These are phyloP conservation scores for Phytophthora melonis DNA, from an alignment of 352 stramenopile species.

Conservation along the genomic window DNA sequence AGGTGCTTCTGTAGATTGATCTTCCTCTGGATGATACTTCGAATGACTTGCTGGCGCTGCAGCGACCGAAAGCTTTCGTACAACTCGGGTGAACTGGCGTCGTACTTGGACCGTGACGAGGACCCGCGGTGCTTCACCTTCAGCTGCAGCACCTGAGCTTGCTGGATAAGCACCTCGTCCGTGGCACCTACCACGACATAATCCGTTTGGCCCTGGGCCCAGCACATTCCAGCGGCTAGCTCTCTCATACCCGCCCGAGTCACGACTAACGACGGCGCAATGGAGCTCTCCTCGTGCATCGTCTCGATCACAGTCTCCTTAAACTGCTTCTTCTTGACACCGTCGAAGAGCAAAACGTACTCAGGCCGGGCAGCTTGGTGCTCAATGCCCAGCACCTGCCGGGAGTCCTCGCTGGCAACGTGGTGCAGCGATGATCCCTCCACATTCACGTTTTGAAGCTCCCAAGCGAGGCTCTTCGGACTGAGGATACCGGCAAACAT, in stretches of 20 bases:
- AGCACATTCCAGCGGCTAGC: background rate
- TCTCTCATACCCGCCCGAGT: constrained; percentile 45
- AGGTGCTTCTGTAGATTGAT: constrained; percentile 74
- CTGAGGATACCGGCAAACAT: constrained; percentile 52
- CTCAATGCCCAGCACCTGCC: constrained; percentile 45
- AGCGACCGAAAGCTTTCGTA: constrained; percentile 83
- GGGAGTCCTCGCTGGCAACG: constrained; percentile 51
- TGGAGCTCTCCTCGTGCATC: constrained; percentile 72
- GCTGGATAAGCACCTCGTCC: constrained; percentile 63
- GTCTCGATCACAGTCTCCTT: constrained; percentile 82
- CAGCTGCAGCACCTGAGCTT: constrained; percentile 69
- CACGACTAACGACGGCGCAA: constrained; percentile 60
- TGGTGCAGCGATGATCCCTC: constrained; percentile 79
- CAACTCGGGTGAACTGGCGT: constrained; percentile 41
- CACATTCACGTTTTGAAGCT: constrained; percentile 70
- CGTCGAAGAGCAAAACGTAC: constrained; percentile 82
- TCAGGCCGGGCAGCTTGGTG: constrained; percentile 46
- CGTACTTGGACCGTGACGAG: constrained; percentile 63
- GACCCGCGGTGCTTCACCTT: constrained; percentile 82
- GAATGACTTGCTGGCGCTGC: constrained; percentile 79
- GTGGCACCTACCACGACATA: constrained; percentile 72
- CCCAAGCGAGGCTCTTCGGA: constrained; percentile 53
- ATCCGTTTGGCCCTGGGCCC: constrained; percentile 38
- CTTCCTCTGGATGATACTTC: constrained; percentile 80
- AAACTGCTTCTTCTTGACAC: constrained; percentile 62